Evolutionary conservation across 805 yeast species (phyloP), one percentile per base, ranked within the genome.

Genomic region (Candida maltosa): DNA sequence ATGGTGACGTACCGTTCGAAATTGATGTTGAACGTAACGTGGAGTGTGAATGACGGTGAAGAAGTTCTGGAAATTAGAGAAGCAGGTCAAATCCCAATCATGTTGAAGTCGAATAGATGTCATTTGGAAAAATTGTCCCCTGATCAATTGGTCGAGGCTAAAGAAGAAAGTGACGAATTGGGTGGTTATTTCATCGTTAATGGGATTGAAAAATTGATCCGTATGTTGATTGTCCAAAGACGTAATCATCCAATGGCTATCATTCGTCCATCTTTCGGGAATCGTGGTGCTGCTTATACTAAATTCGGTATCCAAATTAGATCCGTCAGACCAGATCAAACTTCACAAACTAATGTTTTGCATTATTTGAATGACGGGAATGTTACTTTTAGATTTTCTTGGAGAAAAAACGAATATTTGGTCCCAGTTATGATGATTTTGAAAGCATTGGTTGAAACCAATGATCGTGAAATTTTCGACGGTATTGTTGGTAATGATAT

Each of bases 231-330:
- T 69, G 97, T 93, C 14, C 98, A 91, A 66, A 82, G 97, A 61
- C 78, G 98, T 63, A 93, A 93, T 60, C 97, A 89, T 57, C 95
- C 97, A 16, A 87, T 93, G 96, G 97, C 97, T 9, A 79, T 93
- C 51, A 83, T 88, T 40, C 87, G 98, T 68, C 94, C 96, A 22
- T 85, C 95, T 8, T 93, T 91, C 55, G 83, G 82, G 33, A 88
- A 88, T 66, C 83, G 98, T 74, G 98, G 98, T 53, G 83, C 91
- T 5, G 65, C 87, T 6, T 93, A 93, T 65, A 70, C 96, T 26
- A 79, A 80, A 41, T 93, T 64, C 49, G 98, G 98, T 80, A 79
- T 93, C 42, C 97, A 89, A 68, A 83, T 93, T 42, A 79, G 98
- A 66, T 78, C 83, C 42, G 97, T 88, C 2, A 79, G 98, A 57